Percentiles rank a stretch among this genome's conserved stretches.
These are phyloP conservation scores for Gryganskiella cystojenkinii DNA, from an alignment of 192 early-diverging fungal genomes.

Conservation along the genomic window DNA sequence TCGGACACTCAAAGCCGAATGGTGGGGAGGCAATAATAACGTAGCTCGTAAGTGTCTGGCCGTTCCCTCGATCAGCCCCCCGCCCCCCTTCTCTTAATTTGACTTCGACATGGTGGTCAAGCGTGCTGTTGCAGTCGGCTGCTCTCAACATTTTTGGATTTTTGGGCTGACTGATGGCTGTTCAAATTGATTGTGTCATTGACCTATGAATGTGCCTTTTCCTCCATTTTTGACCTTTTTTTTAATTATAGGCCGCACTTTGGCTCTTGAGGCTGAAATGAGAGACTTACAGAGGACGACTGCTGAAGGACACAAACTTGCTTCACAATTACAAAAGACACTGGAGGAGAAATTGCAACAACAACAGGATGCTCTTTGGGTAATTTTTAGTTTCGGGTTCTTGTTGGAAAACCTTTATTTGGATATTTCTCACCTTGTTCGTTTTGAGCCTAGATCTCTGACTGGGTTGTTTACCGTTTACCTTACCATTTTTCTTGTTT, in stretches of 20 bases:
- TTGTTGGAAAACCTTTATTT: too few relatives aligned
- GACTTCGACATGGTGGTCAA: background rate
- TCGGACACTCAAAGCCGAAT: slow-evolving; percentile 58
- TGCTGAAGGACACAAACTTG: slow-evolving; percentile 43
- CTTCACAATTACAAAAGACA: slow-evolving; percentile 33
- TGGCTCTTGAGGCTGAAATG: slow-evolving; percentile 54
- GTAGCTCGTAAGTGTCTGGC: slow-evolving; percentile 55
- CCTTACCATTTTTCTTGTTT: background rate
- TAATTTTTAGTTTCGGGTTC: slow-evolving; percentile 32
- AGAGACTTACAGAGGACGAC: slow-evolving; percentile 52
- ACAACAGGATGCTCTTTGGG: slow-evolving; percentile 60
- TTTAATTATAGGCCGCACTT: slow-evolving; percentile 49
- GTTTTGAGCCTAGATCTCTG: too few relatives aligned
- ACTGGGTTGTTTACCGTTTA: too few relatives aligned
- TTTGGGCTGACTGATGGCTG: too few relatives aligned
- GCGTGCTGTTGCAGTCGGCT: background rate
- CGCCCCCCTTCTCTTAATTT: background rate
- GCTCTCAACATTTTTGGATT: too few relatives aligned
- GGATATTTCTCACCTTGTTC: too few relatives aligned
- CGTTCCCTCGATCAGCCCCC: background rate
- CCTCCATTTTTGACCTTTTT: background rate
- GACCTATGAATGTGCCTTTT: background rate
- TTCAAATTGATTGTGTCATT: too few relatives aligned
- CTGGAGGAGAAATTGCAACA: slow-evolving; percentile 54
- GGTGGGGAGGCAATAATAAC: slow-evolving; percentile 60